These are phyloP conservation scores for Phytopythium ostracodes DNA, from an alignment of 352 stramenopile genomes.

Conservation along the genomic window DNA sequence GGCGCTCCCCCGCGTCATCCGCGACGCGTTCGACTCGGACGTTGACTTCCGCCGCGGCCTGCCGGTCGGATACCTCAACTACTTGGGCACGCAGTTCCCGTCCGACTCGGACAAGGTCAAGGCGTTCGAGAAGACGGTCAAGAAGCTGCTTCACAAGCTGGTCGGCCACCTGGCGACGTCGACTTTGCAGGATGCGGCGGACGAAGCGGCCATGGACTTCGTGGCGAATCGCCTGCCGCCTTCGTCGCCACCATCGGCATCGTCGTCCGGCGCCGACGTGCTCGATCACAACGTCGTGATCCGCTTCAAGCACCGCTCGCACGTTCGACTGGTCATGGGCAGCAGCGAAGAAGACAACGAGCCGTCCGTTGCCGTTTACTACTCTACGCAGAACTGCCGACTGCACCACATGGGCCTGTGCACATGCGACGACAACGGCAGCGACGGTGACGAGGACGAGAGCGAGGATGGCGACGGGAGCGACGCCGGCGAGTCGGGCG, in stretches of 20 bases:
- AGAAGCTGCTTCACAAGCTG: slow-evolving; percentile 50
- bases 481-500: slow-evolving; percentile 12
- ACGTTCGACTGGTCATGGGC: slow-evolving; percentile 62
- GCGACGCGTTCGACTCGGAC: slow-evolving; percentile 74
- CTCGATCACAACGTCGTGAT: slow-evolving; percentile 44
- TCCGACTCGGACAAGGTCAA: slow-evolving; percentile 34
- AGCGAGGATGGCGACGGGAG: slow-evolving; percentile 8
- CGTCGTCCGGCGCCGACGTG: slow-evolving; percentile 26
- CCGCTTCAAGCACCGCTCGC: slow-evolving; percentile 63
- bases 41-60: slow-evolving; percentile 69
- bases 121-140: slow-evolving; percentile 41
- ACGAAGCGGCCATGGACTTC: slow-evolving; percentile 75
- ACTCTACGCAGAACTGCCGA: slow-evolving; percentile 73
- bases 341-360: slow-evolving; percentile 51
- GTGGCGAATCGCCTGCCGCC: slow-evolving; percentile 73
- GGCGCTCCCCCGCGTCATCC: slow-evolving; percentile 67
- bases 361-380: slow-evolving; percentile 61
- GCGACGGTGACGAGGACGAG: slow-evolving; percentile 23
- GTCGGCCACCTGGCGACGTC: slow-evolving; percentile 33
- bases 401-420: slow-evolving; percentile 82
- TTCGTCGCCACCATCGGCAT: not conserved
- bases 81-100: slow-evolving; percentile 67
- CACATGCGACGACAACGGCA: slow-evolving; percentile 36
- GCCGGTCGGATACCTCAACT: slow-evolving; percentile 67
- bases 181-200: slow-evolving; percentile 66